A percentile compares a stretch with the other conserved stretches of the same genome.
Conservation (phyloP, 495 filamentous ascomycete species). For the Apodospora peruviana region DNA sequence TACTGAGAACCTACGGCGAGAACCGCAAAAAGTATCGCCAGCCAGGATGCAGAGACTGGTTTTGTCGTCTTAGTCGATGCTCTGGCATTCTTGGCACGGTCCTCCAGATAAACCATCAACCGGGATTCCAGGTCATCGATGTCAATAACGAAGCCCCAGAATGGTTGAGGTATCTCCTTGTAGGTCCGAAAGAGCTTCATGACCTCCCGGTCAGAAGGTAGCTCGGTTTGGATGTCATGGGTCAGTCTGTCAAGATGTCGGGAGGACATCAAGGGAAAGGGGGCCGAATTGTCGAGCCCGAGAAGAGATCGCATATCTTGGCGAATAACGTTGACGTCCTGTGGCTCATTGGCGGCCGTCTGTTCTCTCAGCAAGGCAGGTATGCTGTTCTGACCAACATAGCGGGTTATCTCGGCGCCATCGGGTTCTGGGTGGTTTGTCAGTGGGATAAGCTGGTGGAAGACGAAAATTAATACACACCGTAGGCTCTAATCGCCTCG, state of each 20-base stretch:
- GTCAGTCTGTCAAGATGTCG: constrained; percentile 65
- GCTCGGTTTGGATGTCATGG: constrained; percentile 61
- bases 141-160: constrained; percentile 75
- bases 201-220: constrained; percentile 57
- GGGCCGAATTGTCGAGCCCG: constrained; percentile 77
- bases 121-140: constrained; percentile 60
- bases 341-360: constrained; percentile 39
- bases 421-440: constrained; percentile 48
- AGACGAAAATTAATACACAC: constrained; percentile 15
- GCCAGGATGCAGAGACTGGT: constrained; percentile 58
- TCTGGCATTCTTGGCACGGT: constrained; percentile 51
- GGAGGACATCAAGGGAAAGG: constrained; percentile 76
- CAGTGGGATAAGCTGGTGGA: not conserved
- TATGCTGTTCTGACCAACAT: constrained; percentile 61
- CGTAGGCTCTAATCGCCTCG: constrained; percentile 30
- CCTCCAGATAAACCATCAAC: constrained; percentile 61
- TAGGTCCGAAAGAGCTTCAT: constrained; percentile 66
- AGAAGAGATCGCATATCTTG: constrained; percentile 72
- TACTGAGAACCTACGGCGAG: constrained; percentile 80
- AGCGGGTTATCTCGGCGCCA: constrained; percentile 57
- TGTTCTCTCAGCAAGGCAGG: constrained; percentile 62
- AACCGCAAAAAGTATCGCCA: constrained; percentile 72
- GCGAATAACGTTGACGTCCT: constrained; percentile 44
- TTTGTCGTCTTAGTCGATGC: constrained; percentile 42
- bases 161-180: constrained; percentile 68